Evolutionary conservation across 176 grass and related monocot species (phyloP).

Genomic region (Zea luxurians): DNA sequence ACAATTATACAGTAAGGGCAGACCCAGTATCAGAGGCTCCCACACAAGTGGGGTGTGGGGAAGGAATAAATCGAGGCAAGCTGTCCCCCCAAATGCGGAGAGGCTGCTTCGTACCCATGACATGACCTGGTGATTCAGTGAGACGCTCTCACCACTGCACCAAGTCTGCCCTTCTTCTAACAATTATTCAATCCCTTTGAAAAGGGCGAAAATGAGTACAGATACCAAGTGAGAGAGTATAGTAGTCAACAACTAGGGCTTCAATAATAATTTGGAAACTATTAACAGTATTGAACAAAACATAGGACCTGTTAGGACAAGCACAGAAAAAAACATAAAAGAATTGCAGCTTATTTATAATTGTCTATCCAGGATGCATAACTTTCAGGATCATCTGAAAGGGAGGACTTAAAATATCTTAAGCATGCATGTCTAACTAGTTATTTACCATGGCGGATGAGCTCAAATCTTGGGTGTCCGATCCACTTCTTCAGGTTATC

Average conservation of each 20-base stretch:
- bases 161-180: too few species aligned
- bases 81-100: too few species aligned
- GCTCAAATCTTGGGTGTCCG: slow-evolving; percentile 99
- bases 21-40: too few species aligned
- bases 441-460: slow-evolving; percentile 93
- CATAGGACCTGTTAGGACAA: slow-evolving; percentile 4
- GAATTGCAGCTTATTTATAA: neutral
- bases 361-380: slow-evolving; percentile 1
- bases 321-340: neutral
- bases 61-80: too few species aligned
- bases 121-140: too few species aligned
- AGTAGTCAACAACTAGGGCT: neutral
- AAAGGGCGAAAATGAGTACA: neutral
- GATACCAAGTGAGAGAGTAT: neutral
- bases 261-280: neutral
- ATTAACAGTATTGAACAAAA: neutral
- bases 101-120: too few species aligned
- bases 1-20: too few species aligned
- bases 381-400: neutral
- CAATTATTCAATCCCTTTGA: neutral
- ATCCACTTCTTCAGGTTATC: slow-evolving; percentile 99
- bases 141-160: too few species aligned
- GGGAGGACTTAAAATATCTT: neutral
- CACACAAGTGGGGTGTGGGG: too few species aligned
- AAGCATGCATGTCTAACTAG: slow-evolving; percentile 8